Conservation (phyloP, 148 eudicot genomes). For the Chenopodium quinoa region DNA sequence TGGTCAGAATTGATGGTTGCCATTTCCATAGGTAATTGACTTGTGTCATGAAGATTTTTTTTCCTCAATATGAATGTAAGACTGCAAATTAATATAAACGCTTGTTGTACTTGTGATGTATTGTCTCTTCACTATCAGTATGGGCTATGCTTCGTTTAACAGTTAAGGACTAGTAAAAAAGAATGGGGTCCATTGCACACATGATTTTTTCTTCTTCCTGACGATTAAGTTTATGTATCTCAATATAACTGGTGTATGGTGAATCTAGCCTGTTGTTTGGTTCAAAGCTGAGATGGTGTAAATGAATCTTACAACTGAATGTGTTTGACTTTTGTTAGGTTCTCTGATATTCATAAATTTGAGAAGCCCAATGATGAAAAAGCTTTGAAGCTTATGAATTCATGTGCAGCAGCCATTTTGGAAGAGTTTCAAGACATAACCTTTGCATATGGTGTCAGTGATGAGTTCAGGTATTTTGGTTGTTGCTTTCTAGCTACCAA, state of each 20-base stretch:
- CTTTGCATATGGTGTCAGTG: constrained; percentile 85
- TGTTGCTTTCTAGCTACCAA: background rate
- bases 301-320: constrained; percentile 32
- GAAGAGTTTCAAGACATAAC: constrained; percentile 67
- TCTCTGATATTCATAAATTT: constrained; percentile 85
- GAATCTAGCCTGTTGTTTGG: constrained; percentile 18
- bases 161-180: constrained; percentile 6
- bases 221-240: background rate
- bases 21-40: constrained; percentile 75
- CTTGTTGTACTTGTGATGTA: background rate
- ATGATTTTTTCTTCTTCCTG: constrained; percentile 1
- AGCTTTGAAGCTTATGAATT: constrained; percentile 91
- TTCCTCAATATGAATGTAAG: background rate
- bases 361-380: constrained; percentile 91
- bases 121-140: background rate
- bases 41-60: background rate
- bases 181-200: background rate
- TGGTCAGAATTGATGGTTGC: constrained; percentile 86
- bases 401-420: constrained; percentile 77
- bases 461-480: constrained; percentile 60
- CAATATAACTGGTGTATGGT: background rate
- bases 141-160: background rate
- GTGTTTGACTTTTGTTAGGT: constrained; percentile 51
- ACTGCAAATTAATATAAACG: background rate
- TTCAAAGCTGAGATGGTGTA: constrained; percentile 19